Evolutionary conservation across 2,329 filamentous ascomycete genomes (phyloP), one percentile per base, ranked within the genome.

Genomic region (Endocalyx cinctus): DNA sequence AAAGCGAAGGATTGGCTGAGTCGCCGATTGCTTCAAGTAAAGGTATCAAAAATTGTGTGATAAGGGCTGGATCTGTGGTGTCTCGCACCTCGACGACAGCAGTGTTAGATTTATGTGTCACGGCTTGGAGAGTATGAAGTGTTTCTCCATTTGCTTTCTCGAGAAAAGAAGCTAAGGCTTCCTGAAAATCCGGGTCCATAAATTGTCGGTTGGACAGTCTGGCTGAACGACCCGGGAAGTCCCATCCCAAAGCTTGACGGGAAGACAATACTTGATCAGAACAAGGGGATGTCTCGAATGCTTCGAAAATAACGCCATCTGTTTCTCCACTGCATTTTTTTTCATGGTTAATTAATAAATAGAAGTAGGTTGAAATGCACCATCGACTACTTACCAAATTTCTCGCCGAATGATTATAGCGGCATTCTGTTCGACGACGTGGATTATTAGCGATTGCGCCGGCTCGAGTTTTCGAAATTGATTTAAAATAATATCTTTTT

Each of bases 11-110:
- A 1, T 54, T 34, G 0, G 60, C 37, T 0, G 57, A 43, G 0
- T 47, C 34, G 0, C 80, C 80, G 6, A 72, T 61, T 1, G 65
- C 70, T 45, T 77, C 70, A 0, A 86, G 54, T 0, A 84, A 50
- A 0, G 75, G 67, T 57, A 82, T 73, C 7, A 85, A 60, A 38
- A 82, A 62, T 7, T 76, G 66, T 0, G 67, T 73, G 4, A 87
- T 67, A 2, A 84, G 53, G 0, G 67, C 60, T 0, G 81, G 80
- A 33, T 73, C 54, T 0, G 64, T 54, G 0, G 75, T 77, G 31
- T 85, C 73, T 6, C 82, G 70, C 12, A 56, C 55, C 47, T 86
- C 81, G 8, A 62, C 53, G 0, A 73, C 52, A 0, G 51, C 44
- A 0, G 57, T 52, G 0, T 67, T 65, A 1, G 71, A 73, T 43